phyloP scores from a whole-genome alignment of 148 eudicot species.

The Camellia granthamiana region DNA sequence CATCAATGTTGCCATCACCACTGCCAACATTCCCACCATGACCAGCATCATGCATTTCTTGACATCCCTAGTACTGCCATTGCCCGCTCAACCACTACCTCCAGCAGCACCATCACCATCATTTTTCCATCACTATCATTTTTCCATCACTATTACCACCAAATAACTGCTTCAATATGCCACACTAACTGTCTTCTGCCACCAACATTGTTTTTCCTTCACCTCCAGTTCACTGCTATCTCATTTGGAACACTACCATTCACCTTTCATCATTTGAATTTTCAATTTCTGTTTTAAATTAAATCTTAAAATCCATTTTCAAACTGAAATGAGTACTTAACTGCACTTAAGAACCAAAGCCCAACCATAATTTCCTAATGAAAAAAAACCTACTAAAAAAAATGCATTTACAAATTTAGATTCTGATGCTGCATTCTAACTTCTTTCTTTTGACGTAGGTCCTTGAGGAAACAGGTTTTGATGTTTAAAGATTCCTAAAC shows the following conservation, averaged over 20 bases:
- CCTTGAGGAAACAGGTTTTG: constrained; percentile 97
- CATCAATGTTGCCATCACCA: neutral
- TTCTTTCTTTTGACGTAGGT: constrained; percentile 47
- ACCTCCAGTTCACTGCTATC: neutral
- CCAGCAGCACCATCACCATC: neutral
- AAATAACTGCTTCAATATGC: neutral
- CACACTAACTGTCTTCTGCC: neutral
- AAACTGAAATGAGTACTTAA: neutral
- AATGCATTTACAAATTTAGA: neutral
- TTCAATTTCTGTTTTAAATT: too few species aligned
- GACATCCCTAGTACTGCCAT: neutral
- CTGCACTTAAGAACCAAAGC: neutral
- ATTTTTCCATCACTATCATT: neutral
- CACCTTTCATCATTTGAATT: too few species aligned
- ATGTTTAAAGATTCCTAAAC: constrained; percentile 73
- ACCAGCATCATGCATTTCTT: neutral
- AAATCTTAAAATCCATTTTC: neutral
- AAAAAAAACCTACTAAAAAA: neutral
- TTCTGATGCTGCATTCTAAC: constrained; percentile 10
- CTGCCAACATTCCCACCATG: neutral
- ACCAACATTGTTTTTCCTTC: neutral
- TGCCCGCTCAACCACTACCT: constrained; percentile 5
- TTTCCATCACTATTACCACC: neutral
- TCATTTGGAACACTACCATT: too few species aligned
- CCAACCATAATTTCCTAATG: neutral